Conservation (phyloP, 2,329 filamentous ascomycete species). For the Alternaria brassicicola region DNA sequence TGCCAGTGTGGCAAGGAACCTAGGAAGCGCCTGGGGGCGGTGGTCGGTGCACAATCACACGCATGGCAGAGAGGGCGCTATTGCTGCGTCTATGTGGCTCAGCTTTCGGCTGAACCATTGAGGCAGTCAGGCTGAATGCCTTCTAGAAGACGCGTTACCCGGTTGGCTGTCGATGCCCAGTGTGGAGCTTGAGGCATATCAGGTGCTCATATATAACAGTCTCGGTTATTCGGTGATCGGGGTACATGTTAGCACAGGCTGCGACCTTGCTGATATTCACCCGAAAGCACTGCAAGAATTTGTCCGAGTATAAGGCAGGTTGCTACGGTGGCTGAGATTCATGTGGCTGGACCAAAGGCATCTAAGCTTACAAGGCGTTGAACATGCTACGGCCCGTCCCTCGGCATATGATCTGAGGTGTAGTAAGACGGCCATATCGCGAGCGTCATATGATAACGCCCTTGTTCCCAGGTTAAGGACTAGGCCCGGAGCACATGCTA, state of each 20-base stretch:
- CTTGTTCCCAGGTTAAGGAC: constrained; percentile 6
- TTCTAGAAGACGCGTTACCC: constrained; percentile 37
- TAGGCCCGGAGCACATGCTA: constrained; percentile 13
- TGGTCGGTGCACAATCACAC: background rate
- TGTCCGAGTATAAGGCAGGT: background rate
- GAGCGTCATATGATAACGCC: constrained; percentile 3
- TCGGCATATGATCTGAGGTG: constrained; percentile 30
- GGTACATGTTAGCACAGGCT: constrained; percentile 12
- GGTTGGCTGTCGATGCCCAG: constrained; percentile 29
- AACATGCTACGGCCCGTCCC: constrained; percentile 39
- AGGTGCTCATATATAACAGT: constrained; percentile 36
- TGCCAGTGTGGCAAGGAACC: background rate
- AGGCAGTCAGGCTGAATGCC: constrained; percentile 25
- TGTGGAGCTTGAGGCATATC: constrained; percentile 39
- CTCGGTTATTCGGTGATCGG: constrained; percentile 47
- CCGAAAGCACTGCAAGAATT: constrained; percentile 29
- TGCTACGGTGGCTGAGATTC: background rate
- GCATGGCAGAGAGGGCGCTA: background rate
- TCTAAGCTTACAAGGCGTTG: constrained; percentile 14
- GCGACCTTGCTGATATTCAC: constrained; percentile 32
- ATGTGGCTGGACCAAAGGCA: background rate
- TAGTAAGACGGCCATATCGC: background rate
- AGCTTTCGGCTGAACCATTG: constrained; percentile 20
- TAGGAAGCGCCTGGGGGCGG: background rate
- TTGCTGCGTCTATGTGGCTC: constrained; percentile 12